These are phyloP conservation scores for Fusarium gaditjirri DNA, from an alignment of 2,329 filamentous ascomycete species.

Conservation along the genomic window DNA sequence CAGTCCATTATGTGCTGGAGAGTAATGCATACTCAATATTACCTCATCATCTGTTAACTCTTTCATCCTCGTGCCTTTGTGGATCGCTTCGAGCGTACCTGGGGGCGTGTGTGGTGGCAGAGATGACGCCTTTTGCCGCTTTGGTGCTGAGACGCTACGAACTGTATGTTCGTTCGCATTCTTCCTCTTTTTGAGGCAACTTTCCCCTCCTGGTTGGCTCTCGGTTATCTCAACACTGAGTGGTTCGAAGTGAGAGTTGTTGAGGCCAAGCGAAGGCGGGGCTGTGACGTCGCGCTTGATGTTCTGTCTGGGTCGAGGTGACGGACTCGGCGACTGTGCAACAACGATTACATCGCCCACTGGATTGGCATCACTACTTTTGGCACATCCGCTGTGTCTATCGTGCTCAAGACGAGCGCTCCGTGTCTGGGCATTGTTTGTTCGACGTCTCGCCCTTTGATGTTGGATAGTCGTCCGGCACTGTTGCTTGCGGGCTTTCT, in stretches of 20 bases:
- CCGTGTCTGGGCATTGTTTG: not conserved
- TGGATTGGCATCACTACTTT: not conserved
- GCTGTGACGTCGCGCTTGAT: not conserved
- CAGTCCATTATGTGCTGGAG: no score
- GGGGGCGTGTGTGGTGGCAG: not conserved
- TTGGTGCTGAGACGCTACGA: not conserved
- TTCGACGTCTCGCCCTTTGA: not conserved
- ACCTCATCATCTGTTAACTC: not conserved
- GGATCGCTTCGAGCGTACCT: no score
- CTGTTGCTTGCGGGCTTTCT: not conserved
- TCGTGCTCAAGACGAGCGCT: not conserved
- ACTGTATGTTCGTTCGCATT: not conserved
- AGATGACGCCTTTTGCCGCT: not conserved
- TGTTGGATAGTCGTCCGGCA: not conserved
- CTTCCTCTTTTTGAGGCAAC: not conserved
- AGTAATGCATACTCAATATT: not conserved
- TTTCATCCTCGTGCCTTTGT: not conserved
- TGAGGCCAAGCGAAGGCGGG: not conserved
- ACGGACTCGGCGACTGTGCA: not conserved
- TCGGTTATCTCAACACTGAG: not conserved
- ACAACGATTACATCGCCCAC: not conserved
- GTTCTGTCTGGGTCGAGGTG: not conserved
- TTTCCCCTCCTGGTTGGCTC: not conserved
- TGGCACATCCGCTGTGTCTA: not conserved
- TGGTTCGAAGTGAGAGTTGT: not conserved